Base-by-base conservation (phyloP, 495 filamentous ascomycete genomes). In the Saxophila tyrrhenica region DNA sequence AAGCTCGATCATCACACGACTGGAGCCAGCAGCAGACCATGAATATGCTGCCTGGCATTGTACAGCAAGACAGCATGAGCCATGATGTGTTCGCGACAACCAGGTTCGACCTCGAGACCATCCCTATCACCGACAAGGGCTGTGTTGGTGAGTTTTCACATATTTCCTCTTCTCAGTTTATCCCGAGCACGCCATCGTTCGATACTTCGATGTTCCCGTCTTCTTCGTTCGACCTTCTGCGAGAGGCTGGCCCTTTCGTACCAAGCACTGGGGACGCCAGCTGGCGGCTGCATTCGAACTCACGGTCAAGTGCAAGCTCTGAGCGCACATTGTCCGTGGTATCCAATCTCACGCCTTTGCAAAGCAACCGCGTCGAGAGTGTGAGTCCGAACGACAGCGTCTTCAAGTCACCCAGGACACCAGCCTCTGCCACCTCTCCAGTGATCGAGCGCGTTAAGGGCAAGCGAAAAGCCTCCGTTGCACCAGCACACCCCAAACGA, bases 81-180 rank as follows among this genome's bases (percentile, higher is more conserved):
- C 62, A 71, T 15, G 70, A 72, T 16, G 20, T 49, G 15, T 69
- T 64, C 29, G 52, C 59, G 52, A 67, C 65, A 42, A 62, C 72
- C 46, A 73, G 73, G 64, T 75, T 76, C 60, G 83, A 85, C 55
- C 78, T 80, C 19, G 68, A 69, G 17, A 59, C 73, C 68, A 51
- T 69, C 61, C 61, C 77, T 67, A 63, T 68, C 58, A 81, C 79
- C 59, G 84, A 84, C 54, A 87, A 85, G 59, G 76, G 76, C 49
- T 89, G 78, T 73, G 84, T 95, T 72, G 87, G 89, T 95, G 79
- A 83, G 89, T 92, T 70, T 66, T 56, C 65, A 65, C 52, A 41
- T 48, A 48, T 72, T 66, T 66, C 62, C 66, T 68, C 66, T 62
- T 61, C 54, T 63, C 59, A 57, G 35, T 59, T 52, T 23, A 5